These are phyloP conservation scores for Barnettozyma californica DNA, from an alignment of 805 yeast species.

Conservation along the genomic window DNA sequence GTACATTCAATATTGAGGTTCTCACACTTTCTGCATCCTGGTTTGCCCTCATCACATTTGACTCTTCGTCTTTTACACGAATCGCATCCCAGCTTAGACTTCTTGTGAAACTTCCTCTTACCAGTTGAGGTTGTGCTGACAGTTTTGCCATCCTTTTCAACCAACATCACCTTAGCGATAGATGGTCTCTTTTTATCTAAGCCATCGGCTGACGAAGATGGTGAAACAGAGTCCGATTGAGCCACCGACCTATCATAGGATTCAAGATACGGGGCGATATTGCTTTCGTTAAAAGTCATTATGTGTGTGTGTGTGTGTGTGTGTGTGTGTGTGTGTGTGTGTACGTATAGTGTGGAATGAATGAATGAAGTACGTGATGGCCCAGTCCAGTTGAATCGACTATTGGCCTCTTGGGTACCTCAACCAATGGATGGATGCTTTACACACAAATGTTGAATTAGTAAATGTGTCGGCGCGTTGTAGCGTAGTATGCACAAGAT, in stretches of 20 bases:
- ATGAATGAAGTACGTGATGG: background rate
- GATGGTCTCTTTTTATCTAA: background rate
- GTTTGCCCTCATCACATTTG: slow-evolving; percentile 86
- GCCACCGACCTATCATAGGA: slow-evolving; percentile 6
- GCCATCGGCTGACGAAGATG: slow-evolving; percentile 2
- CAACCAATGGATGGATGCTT: background rate
- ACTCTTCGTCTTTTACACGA: slow-evolving; percentile 88
- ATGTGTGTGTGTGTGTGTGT: background rate
- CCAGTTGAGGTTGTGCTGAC: slow-evolving; percentile 47
- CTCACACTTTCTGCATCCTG: slow-evolving; percentile 71
- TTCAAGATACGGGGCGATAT: slow-evolving; percentile 11
- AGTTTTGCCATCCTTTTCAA: slow-evolving; percentile 35
- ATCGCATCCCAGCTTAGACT: slow-evolving; percentile 83
- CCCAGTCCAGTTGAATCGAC: slow-evolving; percentile 19
- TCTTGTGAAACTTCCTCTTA: slow-evolving; percentile 83
- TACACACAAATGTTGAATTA: background rate
- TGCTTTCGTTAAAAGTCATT: slow-evolving; percentile 5
- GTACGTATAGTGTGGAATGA: background rate
- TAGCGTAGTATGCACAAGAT: background rate
- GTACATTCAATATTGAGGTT: slow-evolving; percentile 77
- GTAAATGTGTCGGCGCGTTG: background rate
- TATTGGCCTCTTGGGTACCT: slow-evolving; percentile 1
- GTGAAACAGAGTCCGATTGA: background rate
- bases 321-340: background rate
- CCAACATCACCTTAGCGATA: slow-evolving; percentile 12